Base-by-base conservation (phyloP, 2,329 filamentous ascomycete genomes). In the Claviceps sp. region DNA sequence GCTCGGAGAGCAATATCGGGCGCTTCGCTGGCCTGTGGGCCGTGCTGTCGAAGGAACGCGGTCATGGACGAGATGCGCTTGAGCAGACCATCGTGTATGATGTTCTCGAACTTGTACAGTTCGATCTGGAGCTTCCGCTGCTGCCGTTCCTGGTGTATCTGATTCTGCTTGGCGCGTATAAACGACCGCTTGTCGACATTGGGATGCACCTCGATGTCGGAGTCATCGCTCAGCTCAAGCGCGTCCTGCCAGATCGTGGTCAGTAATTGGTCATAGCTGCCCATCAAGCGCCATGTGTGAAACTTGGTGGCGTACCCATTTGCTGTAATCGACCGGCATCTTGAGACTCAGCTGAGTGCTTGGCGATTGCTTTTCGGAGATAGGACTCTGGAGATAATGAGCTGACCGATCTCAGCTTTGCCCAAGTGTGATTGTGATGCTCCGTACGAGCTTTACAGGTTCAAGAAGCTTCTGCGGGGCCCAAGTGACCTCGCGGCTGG, bases 111-210 rank as follows among this genome's bases (percentile, higher is more conserved):
- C 70, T 91, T 91, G 60, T 93, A 77, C 6, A 89, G 93, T 61
- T 87, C 84, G 66, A 98, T 97, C 63, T 95, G 85, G 61, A 87
- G 82, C 65, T 86, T 88, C 53, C 93, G 85, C 62, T 94, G 85
- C 59, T 83, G 76, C 52, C 93, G 85, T 66, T 96, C 85, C 64
- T 90, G 82, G 68, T 98, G 93, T 62, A 98, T 98, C 71, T 98
- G 90, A 61, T 84, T 85, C 73, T 97, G 93, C 72, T 98, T 98
- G 58, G 93, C 94, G 58, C 91, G 88, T 67, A 98, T 98, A 70
- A 98, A 98, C 55, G 91, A 97, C 49, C 85, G 82, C 70, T 98
- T 98, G 73, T 98, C 93, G 66, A 98, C 93, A 66, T 98, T 98
- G 55, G 93, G 93, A 70, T 98, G 93, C 49, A 97, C 93, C 72